Base-by-base conservation (phyloP, 305 asterid species). In the Fraxinus ornus region DNA sequence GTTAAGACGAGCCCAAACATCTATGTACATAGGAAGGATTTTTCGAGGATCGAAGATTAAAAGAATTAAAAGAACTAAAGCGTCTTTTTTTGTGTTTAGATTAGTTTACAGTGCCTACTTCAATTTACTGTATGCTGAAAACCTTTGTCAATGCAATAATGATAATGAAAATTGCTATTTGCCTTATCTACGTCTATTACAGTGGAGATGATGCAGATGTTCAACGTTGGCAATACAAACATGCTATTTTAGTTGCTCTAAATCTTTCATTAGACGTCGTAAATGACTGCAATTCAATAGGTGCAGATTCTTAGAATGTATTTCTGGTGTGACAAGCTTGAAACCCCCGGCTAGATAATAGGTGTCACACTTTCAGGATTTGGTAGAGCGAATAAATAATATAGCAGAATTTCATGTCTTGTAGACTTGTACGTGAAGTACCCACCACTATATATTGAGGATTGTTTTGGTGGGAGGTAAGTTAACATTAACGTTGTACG, bases 131-230 rank as follows among this genome's bases (percentile, higher is more conserved):
- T 30, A 28, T 57, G 74, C 28, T 66, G 30, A 66, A 66, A 66
- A 66, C n/a, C 74, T 66, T 26, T 66, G 17, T 24, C 74, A 24
- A 9, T 66, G 36, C 74, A 66, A 41, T 57, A 76, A 83, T 79
- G 79, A 70, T 70, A 15, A 70, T 30, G 39, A 24, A 30, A 70
- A 5, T 70, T 70, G 41, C 35, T 15, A 39, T 68, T 26, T 24
- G 2, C 3, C n/a, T 68, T 8, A 9, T 30, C 6, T 70, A 28
- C 37, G 17, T 70, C 75, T 26, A 28, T 30, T 28, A 30, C n/a
- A 15, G 21, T 28, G 75, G 39, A 70, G 37, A 26, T 30, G 39
- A 70, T 64, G n/a, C 17, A 24, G 73, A 24, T 64, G 17, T 64
- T 64, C 33, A 26, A 64, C 35, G 17, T 26, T 28, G 57, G 15